phyloP scores from a whole-genome alignment of 1,284 basidiomycete genomes.

The Moesziomyces parantarcticus region DNA sequence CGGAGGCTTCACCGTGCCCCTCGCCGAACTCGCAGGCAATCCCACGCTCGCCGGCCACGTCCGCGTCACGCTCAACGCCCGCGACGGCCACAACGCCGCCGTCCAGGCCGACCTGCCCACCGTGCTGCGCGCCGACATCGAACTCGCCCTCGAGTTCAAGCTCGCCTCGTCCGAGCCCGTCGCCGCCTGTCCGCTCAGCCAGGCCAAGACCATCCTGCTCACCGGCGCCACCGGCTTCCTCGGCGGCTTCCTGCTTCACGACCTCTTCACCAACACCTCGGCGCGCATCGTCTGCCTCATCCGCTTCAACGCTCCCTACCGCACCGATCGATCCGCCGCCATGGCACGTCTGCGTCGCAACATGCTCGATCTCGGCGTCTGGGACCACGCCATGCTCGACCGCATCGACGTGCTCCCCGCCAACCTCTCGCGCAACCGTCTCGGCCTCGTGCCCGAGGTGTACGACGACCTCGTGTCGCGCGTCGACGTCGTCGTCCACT shows the following conservation, averaged over 20 bases:
- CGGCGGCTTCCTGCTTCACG: constrained; percentile 65
- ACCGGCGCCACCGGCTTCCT: constrained; percentile 68
- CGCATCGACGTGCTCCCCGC: constrained; percentile 65
- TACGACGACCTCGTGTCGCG: constrained; percentile 58
- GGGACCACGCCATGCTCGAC: constrained; percentile 63
- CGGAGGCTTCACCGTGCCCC: constrained; percentile 62
- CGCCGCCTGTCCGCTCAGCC: constrained; percentile 35
- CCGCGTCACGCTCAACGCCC: constrained; percentile 49
- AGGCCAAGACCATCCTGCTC: constrained; percentile 62
- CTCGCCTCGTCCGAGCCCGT: constrained; percentile 28
- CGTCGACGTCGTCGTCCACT: constrained; percentile 65
- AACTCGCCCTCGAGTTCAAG: constrained; percentile 58
- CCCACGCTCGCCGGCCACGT: constrained; percentile 64
- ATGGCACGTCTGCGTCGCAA: constrained; percentile 64
- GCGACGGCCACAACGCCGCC: constrained; percentile 64
- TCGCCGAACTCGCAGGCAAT: constrained; percentile 57
- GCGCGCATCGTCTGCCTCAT: constrained; percentile 67
- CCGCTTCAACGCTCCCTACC: constrained; percentile 62
- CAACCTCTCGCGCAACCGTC: constrained; percentile 59
- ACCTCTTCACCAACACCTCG: constrained; percentile 59
- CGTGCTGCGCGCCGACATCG: constrained; percentile 59
- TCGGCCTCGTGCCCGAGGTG: constrained; percentile 56
- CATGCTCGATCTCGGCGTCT: constrained; percentile 66
- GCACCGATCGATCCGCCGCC: constrained; percentile 61
- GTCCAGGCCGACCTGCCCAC: constrained; percentile 66